A percentile compares a stretch with the other conserved stretches of the same genome.
Evolutionary conservation across 1,284 basidiomycete genomes (phyloP).

Genomic region (Volvariella volvacea): DNA sequence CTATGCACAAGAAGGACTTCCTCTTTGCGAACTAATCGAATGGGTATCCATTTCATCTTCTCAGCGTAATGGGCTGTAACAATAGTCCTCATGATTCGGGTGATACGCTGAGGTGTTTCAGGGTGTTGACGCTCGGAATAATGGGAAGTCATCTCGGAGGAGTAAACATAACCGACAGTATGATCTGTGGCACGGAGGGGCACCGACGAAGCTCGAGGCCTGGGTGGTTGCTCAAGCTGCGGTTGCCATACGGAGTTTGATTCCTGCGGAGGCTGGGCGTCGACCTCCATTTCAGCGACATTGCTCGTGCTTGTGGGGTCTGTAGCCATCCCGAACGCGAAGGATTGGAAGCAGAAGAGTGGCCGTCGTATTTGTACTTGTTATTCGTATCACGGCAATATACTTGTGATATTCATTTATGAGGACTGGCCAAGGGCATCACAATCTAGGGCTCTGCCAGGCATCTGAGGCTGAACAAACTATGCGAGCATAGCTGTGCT

Average conservation of each 20-base stretch:
- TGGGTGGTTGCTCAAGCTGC: constrained; percentile 5
- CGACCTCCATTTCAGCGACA: constrained; percentile 17
- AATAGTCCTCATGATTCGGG: constrained; percentile 69
- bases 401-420: too few relatives aligned
- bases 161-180: constrained; percentile 82
- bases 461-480: too few relatives aligned
- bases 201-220: constrained; percentile 33
- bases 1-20: constrained; percentile 90
- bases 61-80: constrained; percentile 52
- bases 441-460: too few relatives aligned
- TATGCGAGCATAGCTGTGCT: too few relatives aligned
- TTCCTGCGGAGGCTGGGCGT: constrained; percentile 9
- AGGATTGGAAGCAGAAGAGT: not conserved
- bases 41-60: constrained; percentile 76
- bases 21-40: constrained; percentile 65
- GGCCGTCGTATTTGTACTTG: constrained; percentile 18
- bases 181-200: constrained; percentile 27
- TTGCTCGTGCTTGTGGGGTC: not conserved
- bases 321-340: not conserved
- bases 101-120: constrained; percentile 85
- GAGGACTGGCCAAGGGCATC: too few relatives aligned
- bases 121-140: constrained; percentile 68
- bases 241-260: constrained; percentile 3
- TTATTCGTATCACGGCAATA: too few relatives aligned
- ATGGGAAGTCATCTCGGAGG: constrained; percentile 84